Conservation (phyloP, 2,329 filamentous ascomycete genomes). For the Plectosphaerella cucumerina region DNA sequence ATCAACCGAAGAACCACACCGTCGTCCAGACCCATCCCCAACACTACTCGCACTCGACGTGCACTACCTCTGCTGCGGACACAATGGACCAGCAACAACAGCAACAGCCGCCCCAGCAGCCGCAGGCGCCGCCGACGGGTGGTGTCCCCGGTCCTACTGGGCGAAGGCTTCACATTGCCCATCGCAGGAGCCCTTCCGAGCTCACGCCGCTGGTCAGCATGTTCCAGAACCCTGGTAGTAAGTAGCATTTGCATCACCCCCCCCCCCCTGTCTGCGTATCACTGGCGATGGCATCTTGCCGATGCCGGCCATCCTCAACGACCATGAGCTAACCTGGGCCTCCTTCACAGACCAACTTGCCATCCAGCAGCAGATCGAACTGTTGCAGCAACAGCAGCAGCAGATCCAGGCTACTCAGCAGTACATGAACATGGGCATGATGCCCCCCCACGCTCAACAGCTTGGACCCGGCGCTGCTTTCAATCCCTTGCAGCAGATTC, state of each 20-base stretch:
- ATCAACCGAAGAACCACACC: neutral
- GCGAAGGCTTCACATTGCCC: slow-evolving; percentile 92
- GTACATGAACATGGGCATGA: slow-evolving; percentile 96
- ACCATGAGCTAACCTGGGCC: neutral
- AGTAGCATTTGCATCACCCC: slow-evolving; percentile 28
- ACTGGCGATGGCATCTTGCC: neutral
- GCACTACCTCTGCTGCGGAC: slow-evolving; percentile 36
- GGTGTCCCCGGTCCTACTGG: slow-evolving; percentile 71
- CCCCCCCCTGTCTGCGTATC: too few species aligned
- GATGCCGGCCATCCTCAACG: neutral
- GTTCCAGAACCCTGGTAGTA: slow-evolving; percentile 64
- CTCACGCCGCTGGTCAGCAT: slow-evolving; percentile 96
- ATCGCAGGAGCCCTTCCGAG: slow-evolving; percentile 95
- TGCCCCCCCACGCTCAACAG: slow-evolving; percentile 73
- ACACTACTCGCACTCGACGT: slow-evolving; percentile 32
- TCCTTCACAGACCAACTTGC: slow-evolving; percentile 75
- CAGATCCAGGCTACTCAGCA: slow-evolving; percentile 95
- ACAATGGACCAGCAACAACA: slow-evolving; percentile 59
- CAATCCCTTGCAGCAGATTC: slow-evolving; percentile 77
- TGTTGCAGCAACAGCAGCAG: slow-evolving; percentile 95
- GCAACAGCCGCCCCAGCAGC: slow-evolving; percentile 53
- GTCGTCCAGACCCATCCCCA: slow-evolving; percentile 2
- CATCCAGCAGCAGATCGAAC: slow-evolving; percentile 96
- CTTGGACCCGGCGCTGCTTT: slow-evolving; percentile 68
- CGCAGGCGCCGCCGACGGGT: slow-evolving; percentile 45